phyloP scores from a whole-genome alignment of 1,284 basidiomycete species.

The Malassezia globosa region DNA sequence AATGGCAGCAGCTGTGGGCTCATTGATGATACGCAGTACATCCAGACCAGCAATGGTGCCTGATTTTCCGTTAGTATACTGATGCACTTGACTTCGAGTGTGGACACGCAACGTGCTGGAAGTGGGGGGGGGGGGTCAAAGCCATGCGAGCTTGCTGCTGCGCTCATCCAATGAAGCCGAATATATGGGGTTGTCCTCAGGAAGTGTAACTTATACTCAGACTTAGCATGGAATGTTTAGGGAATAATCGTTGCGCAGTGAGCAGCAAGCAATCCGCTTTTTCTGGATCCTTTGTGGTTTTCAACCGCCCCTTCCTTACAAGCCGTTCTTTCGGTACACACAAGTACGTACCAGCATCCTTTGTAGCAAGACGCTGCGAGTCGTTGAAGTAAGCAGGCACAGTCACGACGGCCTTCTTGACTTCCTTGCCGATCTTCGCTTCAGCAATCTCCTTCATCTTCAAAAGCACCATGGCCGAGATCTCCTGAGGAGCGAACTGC shows the following conservation, averaged over 20 bases:
- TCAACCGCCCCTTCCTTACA: no score
- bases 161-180: constrained; percentile 15
- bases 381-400: constrained; percentile 63
- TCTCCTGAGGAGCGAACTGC: constrained; percentile 58
- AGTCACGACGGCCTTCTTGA: constrained; percentile 61
- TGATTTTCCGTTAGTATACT: constrained; percentile 19
- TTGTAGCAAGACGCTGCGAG: constrained; percentile 59
- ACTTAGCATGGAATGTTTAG: constrained; percentile 46
- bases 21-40: constrained; percentile 62
- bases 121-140: no score
- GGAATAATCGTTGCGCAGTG: constrained; percentile 36
- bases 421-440: constrained; percentile 57
- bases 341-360: constrained; percentile 47
- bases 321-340: not conserved
- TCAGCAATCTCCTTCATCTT: constrained; percentile 88
- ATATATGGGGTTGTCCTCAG: constrained; percentile 14
- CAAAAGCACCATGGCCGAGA: constrained; percentile 93
- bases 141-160: not conserved
- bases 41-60: constrained; percentile 58
- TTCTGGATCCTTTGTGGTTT: not conserved
- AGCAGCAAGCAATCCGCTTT: no score
- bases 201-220: constrained; percentile 24
- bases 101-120: not conserved
- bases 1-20: constrained; percentile 52
- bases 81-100: no score